Evolutionary conservation across 805 yeast genomes (phyloP).

Genomic region (Teunomyces pallodes): DNA sequence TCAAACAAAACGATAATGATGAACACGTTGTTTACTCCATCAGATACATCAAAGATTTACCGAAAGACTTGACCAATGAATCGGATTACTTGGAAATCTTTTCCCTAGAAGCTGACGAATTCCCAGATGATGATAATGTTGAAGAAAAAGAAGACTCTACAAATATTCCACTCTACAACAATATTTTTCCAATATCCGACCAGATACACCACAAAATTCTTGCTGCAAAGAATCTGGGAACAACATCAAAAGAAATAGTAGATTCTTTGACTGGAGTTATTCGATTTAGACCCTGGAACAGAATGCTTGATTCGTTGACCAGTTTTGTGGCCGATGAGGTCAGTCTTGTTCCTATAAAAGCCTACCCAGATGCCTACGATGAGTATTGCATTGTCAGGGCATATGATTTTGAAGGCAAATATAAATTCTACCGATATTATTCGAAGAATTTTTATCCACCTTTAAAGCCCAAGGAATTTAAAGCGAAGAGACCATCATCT

Average conservation of each 20-base stretch:
- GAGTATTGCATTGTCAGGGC: constrained; percentile 48
- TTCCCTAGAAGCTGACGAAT: constrained; percentile 2
- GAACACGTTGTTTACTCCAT: constrained; percentile 35
- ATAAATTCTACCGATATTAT: constrained; percentile 64
- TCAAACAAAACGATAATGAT: constrained; percentile 31
- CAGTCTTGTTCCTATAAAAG: constrained; percentile 17
- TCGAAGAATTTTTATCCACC: constrained; percentile 14
- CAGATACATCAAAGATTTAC: constrained; percentile 44
- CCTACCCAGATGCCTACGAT: constrained; percentile 26
- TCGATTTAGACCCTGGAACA: constrained; percentile 50
- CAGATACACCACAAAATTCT: constrained; percentile 57
- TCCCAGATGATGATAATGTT: constrained; percentile 9
- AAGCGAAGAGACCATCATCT: constrained; percentile 6
- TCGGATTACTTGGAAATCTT: constrained; percentile 36
- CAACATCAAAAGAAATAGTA: constrained; percentile 56
- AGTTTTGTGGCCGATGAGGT: constrained; percentile 31
- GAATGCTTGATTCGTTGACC: constrained; percentile 49
- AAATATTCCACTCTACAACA: constrained; percentile 41
- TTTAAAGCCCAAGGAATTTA: constrained; percentile 6
- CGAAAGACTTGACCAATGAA: constrained; percentile 44
- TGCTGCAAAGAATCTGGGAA: constrained; percentile 41
- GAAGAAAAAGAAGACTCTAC: constrained; percentile 21
- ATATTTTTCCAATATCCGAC: constrained; percentile 59
- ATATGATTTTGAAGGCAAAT: constrained; percentile 71
- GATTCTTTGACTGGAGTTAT: constrained; percentile 51